Base-by-base conservation (phyloP, 768 basidiomycete species). In the Termitomyces sp. region DNA sequence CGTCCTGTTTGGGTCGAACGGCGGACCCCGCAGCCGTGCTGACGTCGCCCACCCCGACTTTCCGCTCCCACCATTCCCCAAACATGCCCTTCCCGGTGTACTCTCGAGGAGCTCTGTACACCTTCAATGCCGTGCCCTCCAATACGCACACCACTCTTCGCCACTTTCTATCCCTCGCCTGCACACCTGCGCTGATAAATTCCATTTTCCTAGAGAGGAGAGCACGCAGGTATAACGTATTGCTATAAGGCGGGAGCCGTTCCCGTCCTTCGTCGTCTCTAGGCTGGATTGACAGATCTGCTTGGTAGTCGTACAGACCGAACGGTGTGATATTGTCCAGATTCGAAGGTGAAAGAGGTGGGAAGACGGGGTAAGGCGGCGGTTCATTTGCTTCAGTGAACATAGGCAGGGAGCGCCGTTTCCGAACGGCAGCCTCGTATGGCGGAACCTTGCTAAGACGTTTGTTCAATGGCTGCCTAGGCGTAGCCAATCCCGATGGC, bases 91-190 rank as follows among this genome's bases (percentile, higher is more conserved):
- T 78, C 12, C 77, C 81, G 5, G 24, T 73, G 71, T 35, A 74
- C 73, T 14, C 69, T 67, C 15, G 67, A 60, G 17, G 72, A 67
- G 56, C 70, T 57, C 78, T 78, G 68, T 90, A 93, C 55, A 98
- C 77, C 61, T 82, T 81, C 66, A 98, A 84, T 58, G 78, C 75
- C n/a, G 97, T 98, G 45, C 97, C 97, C 64, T 97, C 92, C 26
- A 99, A 72, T 63, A 95, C 89, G 65, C 92, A 90, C 60, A 94
- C 77, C 49, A 88, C 84, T 48, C 90, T 77, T 57, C 90, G 81
- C 97, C 97, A 99, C 65, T 93, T 91, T 45, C 97, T 77, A 66
- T 98, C 95, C 66, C 78, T 82, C 7, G 95, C 87, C 68, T 96
- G 91, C 2, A 91, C 76, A 7, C 94, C 94, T 0, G 94, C 93